Conservation (phyloP, 768 basidiomycete genomes). For the Terana coerulea region DNA sequence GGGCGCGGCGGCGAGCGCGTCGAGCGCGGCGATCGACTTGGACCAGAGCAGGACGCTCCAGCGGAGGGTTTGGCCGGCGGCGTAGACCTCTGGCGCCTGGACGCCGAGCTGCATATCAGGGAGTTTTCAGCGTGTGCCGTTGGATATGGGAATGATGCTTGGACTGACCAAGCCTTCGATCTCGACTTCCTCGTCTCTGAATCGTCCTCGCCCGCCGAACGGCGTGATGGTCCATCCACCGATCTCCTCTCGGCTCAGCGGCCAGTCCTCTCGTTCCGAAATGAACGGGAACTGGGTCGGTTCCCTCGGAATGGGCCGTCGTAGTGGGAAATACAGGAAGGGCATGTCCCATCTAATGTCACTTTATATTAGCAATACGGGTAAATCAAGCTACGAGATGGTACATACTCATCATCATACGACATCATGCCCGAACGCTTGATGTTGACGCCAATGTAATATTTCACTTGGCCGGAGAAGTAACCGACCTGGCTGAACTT, state of each 20-base stretch:
- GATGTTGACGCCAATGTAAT: constrained; percentile 7
- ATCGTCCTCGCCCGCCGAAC: constrained; percentile 11
- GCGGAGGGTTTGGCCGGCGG: constrained; percentile 5
- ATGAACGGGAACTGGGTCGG: constrained; percentile 2
- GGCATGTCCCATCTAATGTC: constrained; percentile 4
- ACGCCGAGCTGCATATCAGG: constrained; percentile 8
- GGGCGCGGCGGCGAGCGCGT: constrained; percentile 3
- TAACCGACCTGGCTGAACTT: neutral
- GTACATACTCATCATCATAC: constrained; percentile 4
- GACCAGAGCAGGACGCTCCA: constrained; percentile 11
- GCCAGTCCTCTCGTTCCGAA: constrained; percentile 10
- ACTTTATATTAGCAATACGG: neutral
- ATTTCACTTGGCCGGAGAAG: constrained; percentile 8
- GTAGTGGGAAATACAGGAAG: constrained; percentile 4
- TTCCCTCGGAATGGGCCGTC: constrained; percentile 1
- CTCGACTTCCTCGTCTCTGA: constrained; percentile 8
- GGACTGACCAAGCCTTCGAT: constrained; percentile 10
- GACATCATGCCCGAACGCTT: constrained; percentile 2
- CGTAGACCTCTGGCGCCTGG: constrained; percentile 10
- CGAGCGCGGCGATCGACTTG: constrained; percentile 9
- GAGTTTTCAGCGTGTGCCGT: neutral
- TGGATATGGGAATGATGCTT: neutral
- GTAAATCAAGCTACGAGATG: neutral
- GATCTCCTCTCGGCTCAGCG: constrained; percentile 7
- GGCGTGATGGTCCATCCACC: constrained; percentile 14